These are phyloP conservation scores for Sesbania bispinosa DNA, from an alignment of 306 rosid genomes.

Conservation along the genomic window DNA sequence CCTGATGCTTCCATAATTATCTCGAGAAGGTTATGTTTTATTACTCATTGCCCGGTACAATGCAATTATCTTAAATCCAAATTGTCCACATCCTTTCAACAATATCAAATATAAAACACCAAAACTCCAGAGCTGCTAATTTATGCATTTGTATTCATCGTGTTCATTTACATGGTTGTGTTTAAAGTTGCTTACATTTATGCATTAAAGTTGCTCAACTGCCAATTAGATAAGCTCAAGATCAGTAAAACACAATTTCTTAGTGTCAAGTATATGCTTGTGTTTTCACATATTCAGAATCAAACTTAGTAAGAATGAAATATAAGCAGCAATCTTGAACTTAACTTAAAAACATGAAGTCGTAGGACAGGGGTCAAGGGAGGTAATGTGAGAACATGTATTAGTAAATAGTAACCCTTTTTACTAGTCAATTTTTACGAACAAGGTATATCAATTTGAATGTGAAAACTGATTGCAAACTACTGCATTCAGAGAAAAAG, in stretches of 20 bases:
- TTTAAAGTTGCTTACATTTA: too few species aligned
- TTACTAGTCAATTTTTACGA: neutral
- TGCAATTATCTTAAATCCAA: neutral
- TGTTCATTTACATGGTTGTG: neutral
- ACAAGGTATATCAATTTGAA: neutral
- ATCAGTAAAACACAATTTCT: neutral
- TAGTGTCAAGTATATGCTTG: neutral
- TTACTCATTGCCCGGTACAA: neutral
- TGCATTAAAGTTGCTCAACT: neutral
- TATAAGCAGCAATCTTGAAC: neutral
- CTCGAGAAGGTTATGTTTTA: neutral
- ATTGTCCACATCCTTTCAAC: neutral
- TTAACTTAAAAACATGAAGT: slow-evolving; percentile 1
- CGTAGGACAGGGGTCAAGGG: neutral
- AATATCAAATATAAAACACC: neutral
- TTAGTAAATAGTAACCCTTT: neutral
- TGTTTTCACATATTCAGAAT: neutral
- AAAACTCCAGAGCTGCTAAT: neutral
- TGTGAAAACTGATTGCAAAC: neutral
- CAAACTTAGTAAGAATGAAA: neutral
- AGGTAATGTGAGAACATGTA: neutral
- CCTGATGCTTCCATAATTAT: neutral
- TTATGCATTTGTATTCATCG: slow-evolving; percentile 1
- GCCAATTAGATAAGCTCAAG: neutral
- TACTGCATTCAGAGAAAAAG: neutral